Base-by-base conservation (phyloP, 768 basidiomycete species). In the Tulasnella sp. region DNA sequence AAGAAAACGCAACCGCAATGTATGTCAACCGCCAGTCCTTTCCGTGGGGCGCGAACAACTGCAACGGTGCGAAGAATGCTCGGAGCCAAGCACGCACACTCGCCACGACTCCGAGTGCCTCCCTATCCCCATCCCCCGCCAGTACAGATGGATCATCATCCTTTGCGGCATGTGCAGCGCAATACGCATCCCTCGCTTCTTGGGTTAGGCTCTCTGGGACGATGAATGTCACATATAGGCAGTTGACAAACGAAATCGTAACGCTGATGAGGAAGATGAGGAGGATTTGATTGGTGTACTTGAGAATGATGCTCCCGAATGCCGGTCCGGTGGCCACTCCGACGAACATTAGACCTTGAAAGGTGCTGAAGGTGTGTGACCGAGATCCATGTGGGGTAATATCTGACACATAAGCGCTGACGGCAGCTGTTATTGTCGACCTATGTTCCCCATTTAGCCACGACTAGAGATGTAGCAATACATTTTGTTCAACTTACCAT, bases 331-430 rank as follows among this genome's bases (percentile, higher is more conserved):
- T 65, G 0, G 91, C 82, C 58, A 93, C 76, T 3, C 91, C 92
- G 34, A 84, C 70, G 73, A 83, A 89, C 49, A 85, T 76, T 58
- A 88, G 81, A 2, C 91, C 92, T 56, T 59, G 81, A 78, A 51
- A 91, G 78, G 3, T 80, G 77, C 3, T 84, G 83, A 53, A 65
- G 70, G 61, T 74, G 38, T 74, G 80, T 30, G 30, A 64, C 60
- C 66, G 81, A 8, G 88, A 89, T 44, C 88, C 88, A 45, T 81
- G 76, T n/a, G 85, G 85, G 2, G 89, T 91, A 67, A 87, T 89
- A 73, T 80, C 77, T 70, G 86, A 85, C 71, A 78, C 81, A 56
- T 71, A 74, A 64, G 73, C 88, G 68, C 73, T 83, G 72, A 76
- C 84, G 66, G 79, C 86, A 70, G 71, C 82, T 67, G 68, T 80